Conservation (phyloP, 1,284 basidiomycete genomes). For the Moesziomyces antarcticus region DNA sequence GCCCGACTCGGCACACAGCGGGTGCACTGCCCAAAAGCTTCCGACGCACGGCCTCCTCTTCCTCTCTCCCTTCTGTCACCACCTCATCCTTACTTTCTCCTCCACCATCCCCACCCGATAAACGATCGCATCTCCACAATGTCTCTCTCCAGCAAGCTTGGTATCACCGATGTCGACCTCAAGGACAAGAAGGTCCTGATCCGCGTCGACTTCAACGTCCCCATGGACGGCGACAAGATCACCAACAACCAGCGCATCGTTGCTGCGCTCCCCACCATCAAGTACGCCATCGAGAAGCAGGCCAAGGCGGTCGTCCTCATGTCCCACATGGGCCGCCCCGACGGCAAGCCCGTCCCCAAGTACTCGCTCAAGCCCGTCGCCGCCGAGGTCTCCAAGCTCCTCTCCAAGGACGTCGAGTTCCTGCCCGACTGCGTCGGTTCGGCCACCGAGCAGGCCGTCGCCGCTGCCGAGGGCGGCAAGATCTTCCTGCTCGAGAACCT, state of each 20-base stretch:
- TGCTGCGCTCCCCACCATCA: slow-evolving; percentile 93
- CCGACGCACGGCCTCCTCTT: background rate
- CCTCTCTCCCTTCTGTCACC: slow-evolving; percentile 4
- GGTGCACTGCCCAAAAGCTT: too few relatives aligned
- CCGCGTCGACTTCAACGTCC: slow-evolving; percentile 94
- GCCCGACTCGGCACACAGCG: too few relatives aligned
- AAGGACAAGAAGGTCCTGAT: slow-evolving; percentile 82
- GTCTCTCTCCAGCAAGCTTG: slow-evolving; percentile 86
- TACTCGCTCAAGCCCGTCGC: slow-evolving; percentile 90
- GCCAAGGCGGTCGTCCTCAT: slow-evolving; percentile 89
- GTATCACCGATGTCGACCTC: slow-evolving; percentile 89
- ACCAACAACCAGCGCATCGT: slow-evolving; percentile 96
- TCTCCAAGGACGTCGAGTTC: slow-evolving; percentile 75
- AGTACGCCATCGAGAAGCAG: slow-evolving; percentile 89
- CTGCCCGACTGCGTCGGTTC: slow-evolving; percentile 86
- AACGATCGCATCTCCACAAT: slow-evolving; percentile 71
- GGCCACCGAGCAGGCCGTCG: slow-evolving; percentile 81
- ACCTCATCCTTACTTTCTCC: background rate
- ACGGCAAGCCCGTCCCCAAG: slow-evolving; percentile 88
- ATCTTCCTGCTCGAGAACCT: slow-evolving; percentile 96
- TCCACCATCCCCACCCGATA: background rate
- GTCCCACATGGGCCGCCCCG: slow-evolving; percentile 97
- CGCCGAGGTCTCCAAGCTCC: slow-evolving; percentile 69
- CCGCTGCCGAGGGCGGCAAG: slow-evolving; percentile 78
- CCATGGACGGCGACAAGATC: slow-evolving; percentile 83